Evolutionary conservation across 257 asterid species (phyloP).

Genomic region (Lavandula angustifolia): DNA sequence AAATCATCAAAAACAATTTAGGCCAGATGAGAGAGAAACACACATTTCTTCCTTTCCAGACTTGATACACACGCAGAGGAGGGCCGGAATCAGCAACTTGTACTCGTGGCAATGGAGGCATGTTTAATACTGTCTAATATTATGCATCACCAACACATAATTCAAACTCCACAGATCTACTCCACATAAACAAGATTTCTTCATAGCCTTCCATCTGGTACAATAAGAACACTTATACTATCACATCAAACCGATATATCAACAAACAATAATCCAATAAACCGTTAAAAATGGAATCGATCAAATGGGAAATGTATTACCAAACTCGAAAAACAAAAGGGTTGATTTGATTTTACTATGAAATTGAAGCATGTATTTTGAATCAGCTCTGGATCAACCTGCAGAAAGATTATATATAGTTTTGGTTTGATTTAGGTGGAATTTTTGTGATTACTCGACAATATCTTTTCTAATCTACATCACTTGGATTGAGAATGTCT

Average conservation of each 20-base stretch:
- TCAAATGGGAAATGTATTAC: neutral
- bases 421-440: constrained; percentile 12
- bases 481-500: no score
- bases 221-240: neutral
- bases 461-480: no score
- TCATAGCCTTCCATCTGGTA: constrained; percentile 39
- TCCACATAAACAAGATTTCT: constrained; percentile 22
- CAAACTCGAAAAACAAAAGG: constrained; percentile 35
- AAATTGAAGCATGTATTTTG: constrained; percentile 3
- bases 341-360: constrained; percentile 16
- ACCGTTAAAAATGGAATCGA: constrained; percentile 10
- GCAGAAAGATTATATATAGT: constrained; percentile 18
- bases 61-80: constrained; percentile 44
- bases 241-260: constrained; percentile 8
- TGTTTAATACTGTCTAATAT: constrained; percentile 26
- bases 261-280: neutral
- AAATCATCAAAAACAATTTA: neutral
- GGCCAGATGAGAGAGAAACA: neutral
- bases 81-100: constrained; percentile 27
- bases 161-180: constrained; percentile 28
- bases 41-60: constrained; percentile 64
- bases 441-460: neutral
- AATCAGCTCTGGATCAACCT: constrained; percentile 9
- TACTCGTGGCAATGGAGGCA: constrained; percentile 37
- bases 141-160: constrained; percentile 20